A percentile compares a stretch with the other conserved stretches of the same genome.
Conservation (phyloP, 2,329 filamentous ascomycete genomes). For the Chaetomium sp. region DNA sequence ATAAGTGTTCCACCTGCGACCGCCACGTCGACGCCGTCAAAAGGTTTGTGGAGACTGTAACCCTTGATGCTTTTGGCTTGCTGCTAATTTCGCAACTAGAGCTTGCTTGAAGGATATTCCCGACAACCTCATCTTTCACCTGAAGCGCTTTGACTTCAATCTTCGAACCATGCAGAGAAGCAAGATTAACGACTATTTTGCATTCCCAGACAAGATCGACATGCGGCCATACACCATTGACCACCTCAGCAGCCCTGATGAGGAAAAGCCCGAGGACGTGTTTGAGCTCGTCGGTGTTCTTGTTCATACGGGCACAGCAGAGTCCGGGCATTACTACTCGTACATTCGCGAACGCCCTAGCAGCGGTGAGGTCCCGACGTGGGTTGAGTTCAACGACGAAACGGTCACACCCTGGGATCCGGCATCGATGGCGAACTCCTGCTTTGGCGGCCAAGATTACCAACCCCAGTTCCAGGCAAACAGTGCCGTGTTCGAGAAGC, state of each 20-base stretch:
- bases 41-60: slow-evolving; percentile 41
- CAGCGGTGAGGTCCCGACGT: slow-evolving; percentile 44
- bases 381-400: slow-evolving; percentile 96
- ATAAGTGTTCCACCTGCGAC: slow-evolving; percentile 89
- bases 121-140: slow-evolving; percentile 89
- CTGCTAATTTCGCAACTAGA: slow-evolving; percentile 35
- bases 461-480: slow-evolving; percentile 40
- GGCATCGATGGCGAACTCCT: slow-evolving; percentile 62
- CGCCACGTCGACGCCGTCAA: slow-evolving; percentile 90
- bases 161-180: slow-evolving; percentile 68
- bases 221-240: slow-evolving; percentile 89
- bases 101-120: slow-evolving; percentile 89
- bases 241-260: slow-evolving; percentile 59
- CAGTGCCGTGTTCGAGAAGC: slow-evolving; percentile 54
- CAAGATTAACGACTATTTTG: slow-evolving; percentile 94
- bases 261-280: slow-evolving; percentile 57
- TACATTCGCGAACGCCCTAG: slow-evolving; percentile 77
- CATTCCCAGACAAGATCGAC: slow-evolving; percentile 76
- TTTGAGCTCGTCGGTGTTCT: slow-evolving; percentile 95
- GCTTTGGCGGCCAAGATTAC: slow-evolving; percentile 68
- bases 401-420: slow-evolving; percentile 71
- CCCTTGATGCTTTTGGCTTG: slow-evolving; percentile 2
- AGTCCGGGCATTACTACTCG: slow-evolving; percentile 96
- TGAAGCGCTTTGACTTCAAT: slow-evolving; percentile 84
- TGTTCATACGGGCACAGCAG: slow-evolving; percentile 85